Percentiles rank a stretch among this genome's conserved stretches.
These are phyloP conservation scores for Rugonectria rugulosa DNA, from an alignment of 2,329 filamentous ascomycete genomes.

Conservation along the genomic window DNA sequence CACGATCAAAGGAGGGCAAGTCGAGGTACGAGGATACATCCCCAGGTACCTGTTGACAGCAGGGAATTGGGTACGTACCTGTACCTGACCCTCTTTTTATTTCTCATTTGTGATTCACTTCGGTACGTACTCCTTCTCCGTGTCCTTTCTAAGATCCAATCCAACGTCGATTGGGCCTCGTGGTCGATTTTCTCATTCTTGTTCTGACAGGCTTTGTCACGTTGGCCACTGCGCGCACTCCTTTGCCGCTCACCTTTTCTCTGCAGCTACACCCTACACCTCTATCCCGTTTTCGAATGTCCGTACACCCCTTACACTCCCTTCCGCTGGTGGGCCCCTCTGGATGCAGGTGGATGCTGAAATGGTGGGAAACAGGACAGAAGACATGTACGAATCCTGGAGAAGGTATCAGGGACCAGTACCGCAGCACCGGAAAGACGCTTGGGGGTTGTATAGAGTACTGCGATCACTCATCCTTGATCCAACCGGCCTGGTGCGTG, in stretches of 20 bases:
- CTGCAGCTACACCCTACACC: conserved; percentile 5
- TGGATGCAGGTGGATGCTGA: neutral
- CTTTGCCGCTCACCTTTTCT: conserved; percentile 19
- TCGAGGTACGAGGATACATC: conserved; percentile 30
- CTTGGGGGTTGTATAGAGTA: conserved; percentile 2
- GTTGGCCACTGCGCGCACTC: conserved; percentile 19
- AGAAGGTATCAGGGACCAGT: conserved; percentile 1
- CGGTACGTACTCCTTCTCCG: conserved; percentile 8
- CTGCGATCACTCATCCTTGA: neutral
- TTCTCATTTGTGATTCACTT: neutral
- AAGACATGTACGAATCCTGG: neutral
- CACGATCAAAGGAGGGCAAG: conserved; percentile 29
- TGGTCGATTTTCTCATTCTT: conserved; percentile 16
- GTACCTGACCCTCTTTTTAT: neutral
- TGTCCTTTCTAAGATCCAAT: conserved; percentile 17
- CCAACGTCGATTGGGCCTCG: conserved; percentile 15
- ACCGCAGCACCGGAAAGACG: neutral
- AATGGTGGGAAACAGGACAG: conserved; percentile 1
- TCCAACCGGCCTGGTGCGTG: neutral
- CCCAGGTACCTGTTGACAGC: conserved; percentile 10
- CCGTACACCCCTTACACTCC: neutral
- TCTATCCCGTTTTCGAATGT: too few species aligned
- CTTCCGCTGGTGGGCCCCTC: conserved; percentile 11
- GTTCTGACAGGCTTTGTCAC: conserved; percentile 18
- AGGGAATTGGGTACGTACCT: conserved; percentile 21